Base-by-base conservation (phyloP, 257 asterid genomes). In the Jacaranda copaia region DNA sequence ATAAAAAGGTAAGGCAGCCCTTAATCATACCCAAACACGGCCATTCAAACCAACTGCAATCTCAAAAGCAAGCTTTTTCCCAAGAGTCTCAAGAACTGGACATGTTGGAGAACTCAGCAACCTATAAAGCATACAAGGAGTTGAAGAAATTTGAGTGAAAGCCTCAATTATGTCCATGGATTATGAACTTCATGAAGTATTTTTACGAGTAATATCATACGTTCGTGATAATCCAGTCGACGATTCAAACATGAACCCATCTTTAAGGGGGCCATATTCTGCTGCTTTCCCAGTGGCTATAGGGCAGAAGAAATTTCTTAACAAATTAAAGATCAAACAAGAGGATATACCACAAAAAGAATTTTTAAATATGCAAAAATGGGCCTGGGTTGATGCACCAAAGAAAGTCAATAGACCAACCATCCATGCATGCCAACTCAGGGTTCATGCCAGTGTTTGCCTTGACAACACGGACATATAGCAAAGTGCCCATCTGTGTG, bases 401-500 rank as follows among this genome's bases (percentile, higher is more conserved):
- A 70, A 68, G 66, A 15, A 75, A 70, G 55, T 61, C 36, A 48
- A 66, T 45, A 60, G 66, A 88, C 97, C 70, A 78, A 96, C 99
- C 97, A 85, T 96, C 98, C 90, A 82, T 89, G 97, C 99, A 96
- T 70, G 99, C 89, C 19, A 96, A 84, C 82, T 96, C 97, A 52
- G 99, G 99, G 88, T 93, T 96, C 94, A 88, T 93, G 82, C 94
- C 98, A 52, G 84, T 76, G 77, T 85, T 91, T 72, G 98, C 97
- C 86, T 90, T 90, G 81, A 89, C 96, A 85, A 96, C 89, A 76
- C 98, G 98, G 48, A 84, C 91, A 87, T 91, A 96, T 66, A 96
- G 77, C 85, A 96, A 82, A 5, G 99, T 85, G 75, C 99, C 98
- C 32, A 77, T 86, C 97, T 96, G 90, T 68, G 79, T 75, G 56